phyloP scores from a whole-genome alignment of 1,284 basidiomycete species.

The Sporisorium graminicola region DNA sequence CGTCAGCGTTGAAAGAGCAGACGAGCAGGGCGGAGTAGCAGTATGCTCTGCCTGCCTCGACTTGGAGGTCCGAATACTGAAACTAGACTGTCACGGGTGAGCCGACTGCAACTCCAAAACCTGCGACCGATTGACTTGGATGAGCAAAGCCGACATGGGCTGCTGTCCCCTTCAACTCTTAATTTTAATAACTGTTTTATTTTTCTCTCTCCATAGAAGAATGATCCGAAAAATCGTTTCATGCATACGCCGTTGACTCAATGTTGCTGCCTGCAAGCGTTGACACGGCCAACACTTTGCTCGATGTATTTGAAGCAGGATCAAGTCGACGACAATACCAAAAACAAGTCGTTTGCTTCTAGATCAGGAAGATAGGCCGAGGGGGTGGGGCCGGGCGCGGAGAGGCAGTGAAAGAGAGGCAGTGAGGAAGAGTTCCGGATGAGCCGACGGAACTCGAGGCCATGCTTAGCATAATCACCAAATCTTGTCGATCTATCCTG shows the following conservation, averaged over 20 bases:
- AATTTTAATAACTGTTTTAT: neutral
- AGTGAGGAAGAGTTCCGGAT: neutral
- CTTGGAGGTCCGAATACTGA: neutral
- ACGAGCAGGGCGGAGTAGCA: neutral
- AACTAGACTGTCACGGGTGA: neutral
- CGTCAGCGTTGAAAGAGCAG: conserved; percentile 4
- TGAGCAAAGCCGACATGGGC: conserved; percentile 27
- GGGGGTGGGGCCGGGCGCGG: too few relatives aligned
- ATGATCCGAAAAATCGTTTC: neutral
- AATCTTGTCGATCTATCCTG: neutral
- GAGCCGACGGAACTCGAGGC: conserved; percentile 13
- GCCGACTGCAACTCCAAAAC: neutral
- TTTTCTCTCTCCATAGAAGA: neutral
- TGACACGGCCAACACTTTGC: too few relatives aligned
- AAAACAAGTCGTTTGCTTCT: too few relatives aligned
- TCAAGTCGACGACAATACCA: too few relatives aligned
- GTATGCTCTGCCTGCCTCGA: neutral
- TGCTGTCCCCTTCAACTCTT: neutral
- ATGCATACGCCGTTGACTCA: conserved; percentile 2
- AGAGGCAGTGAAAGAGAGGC: neutral
- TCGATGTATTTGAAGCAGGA: neutral
- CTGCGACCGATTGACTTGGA: conserved; percentile 3
- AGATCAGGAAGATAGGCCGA: neutral
- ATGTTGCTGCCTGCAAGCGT: too few relatives aligned
- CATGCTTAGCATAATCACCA: conserved; percentile 38